A percentile compares a stretch with the other conserved stretches of the same genome.
These are phyloP conservation scores for Dioscorea cayenensis DNA, from an alignment of 116 monocot genomes.

Conservation along the genomic window DNA sequence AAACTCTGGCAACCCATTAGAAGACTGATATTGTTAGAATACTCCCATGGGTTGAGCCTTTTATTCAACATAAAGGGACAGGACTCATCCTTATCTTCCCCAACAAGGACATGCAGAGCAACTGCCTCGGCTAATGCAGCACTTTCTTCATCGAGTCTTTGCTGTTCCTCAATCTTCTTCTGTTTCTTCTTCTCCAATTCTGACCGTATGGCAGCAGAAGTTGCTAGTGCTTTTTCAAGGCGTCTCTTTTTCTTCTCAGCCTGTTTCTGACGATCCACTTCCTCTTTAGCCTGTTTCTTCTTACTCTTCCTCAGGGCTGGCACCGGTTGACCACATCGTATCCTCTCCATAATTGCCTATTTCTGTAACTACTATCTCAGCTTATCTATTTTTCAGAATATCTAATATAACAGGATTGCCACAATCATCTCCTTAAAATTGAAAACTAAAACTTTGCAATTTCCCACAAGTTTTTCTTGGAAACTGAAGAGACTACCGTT, in stretches of 20 bases:
- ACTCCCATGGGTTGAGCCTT: slow-evolving; percentile 14
- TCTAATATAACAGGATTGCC: neutral
- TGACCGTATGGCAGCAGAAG: slow-evolving; percentile 79
- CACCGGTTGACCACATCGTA: slow-evolving; percentile 24
- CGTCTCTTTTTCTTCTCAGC: slow-evolving; percentile 91
- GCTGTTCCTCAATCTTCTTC: slow-evolving; percentile 82
- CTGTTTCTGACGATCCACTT: slow-evolving; percentile 79
- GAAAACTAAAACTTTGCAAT: neutral
- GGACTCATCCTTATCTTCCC: slow-evolving; percentile 70
- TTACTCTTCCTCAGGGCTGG: slow-evolving; percentile 55
- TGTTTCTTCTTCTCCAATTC: slow-evolving; percentile 96
- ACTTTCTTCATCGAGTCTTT: slow-evolving; percentile 79
- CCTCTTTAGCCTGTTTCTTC: slow-evolving; percentile 77
- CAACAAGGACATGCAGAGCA: slow-evolving; percentile 85
- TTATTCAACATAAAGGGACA: slow-evolving; percentile 23
- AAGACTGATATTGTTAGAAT: slow-evolving; percentile 22
- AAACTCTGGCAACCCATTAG: slow-evolving; percentile 32
- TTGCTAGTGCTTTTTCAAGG: slow-evolving; percentile 91
- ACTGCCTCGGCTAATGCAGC: slow-evolving; percentile 88
- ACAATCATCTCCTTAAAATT: slow-evolving; percentile 9
- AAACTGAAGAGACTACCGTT: slow-evolving; percentile 1
- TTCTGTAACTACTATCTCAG: neutral
- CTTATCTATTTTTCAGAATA: neutral
- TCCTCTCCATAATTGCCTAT: slow-evolving; percentile 57
- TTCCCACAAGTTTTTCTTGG: neutral